phyloP scores from a whole-genome alignment of 2,329 filamentous ascomycete genomes.

The Colletotrichum destructivum region DNA sequence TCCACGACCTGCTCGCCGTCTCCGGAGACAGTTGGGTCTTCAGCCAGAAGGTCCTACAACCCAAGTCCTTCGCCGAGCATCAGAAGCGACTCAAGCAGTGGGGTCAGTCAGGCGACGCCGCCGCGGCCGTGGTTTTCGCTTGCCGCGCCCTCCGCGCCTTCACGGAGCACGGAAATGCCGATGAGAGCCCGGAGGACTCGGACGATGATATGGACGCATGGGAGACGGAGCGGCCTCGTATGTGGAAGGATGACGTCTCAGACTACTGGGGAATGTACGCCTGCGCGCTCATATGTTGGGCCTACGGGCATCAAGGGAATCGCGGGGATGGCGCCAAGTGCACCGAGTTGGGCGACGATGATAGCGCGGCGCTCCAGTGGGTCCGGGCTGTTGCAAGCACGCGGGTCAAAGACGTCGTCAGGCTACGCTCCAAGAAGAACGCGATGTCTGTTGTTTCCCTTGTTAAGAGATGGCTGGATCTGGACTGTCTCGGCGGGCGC shows the following conservation, averaged over 20 bases:
- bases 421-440: constrained; percentile 57
- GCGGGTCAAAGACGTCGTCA: constrained; percentile 56
- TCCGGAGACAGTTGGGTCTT: constrained; percentile 73
- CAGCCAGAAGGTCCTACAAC: constrained; percentile 65
- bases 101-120: constrained; percentile 61
- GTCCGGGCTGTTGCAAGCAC: constrained; percentile 58
- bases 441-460: constrained; percentile 64
- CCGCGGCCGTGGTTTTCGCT: constrained; percentile 64
- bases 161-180: constrained; percentile 41
- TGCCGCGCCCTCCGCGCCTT: constrained; percentile 66
- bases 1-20: constrained; percentile 70
- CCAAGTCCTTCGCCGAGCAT: constrained; percentile 62
- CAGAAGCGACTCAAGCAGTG: constrained; percentile 63
- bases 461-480: constrained; percentile 62
- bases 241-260: constrained; percentile 57
- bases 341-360: constrained; percentile 29
- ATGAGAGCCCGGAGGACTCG: constrained; percentile 23
- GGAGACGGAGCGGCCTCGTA: constrained; percentile 34
- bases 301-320: constrained; percentile 59
- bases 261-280: constrained; percentile 71
- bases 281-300: constrained; percentile 73
- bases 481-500: constrained; percentile 63
- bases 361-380: constrained; percentile 53
- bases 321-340: constrained; percentile 43
- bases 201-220: constrained; percentile 28